A percentile compares a stretch with the other conserved stretches of the same genome.
phyloP scores from a whole-genome alignment of 768 basidiomycete species.

The Cystobasidium tubakii region DNA sequence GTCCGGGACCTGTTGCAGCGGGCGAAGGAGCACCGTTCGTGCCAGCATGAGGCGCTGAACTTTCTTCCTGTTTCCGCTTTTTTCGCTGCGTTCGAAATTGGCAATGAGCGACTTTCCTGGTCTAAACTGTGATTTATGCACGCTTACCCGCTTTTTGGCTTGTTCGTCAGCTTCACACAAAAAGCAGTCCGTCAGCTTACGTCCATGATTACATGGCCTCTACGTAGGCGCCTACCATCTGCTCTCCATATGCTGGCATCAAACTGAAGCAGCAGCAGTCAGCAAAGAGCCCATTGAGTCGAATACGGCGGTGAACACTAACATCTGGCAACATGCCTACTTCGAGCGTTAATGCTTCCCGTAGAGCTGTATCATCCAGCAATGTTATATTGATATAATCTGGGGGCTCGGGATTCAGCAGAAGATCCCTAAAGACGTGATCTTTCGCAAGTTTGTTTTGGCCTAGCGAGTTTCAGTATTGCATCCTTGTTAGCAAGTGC shows the following conservation, averaged over 20 bases:
- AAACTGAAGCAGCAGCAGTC: slow-evolving; percentile 36
- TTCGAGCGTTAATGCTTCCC: slow-evolving; percentile 42
- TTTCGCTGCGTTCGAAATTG: slow-evolving; percentile 23
- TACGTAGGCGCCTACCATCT: slow-evolving; percentile 3
- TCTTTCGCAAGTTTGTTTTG: slow-evolving; percentile 38
- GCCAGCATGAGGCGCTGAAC: background rate
- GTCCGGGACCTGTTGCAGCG: slow-evolving; percentile 5
- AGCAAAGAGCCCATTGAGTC: background rate
- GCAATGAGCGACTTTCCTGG: too few species aligned
- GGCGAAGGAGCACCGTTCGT: slow-evolving; percentile 17
- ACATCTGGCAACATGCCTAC: slow-evolving; percentile 42
- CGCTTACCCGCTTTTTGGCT: slow-evolving; percentile 23
- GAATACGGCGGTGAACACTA: slow-evolving; percentile 20
- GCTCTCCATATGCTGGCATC: background rate
- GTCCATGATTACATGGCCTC: too few species aligned
- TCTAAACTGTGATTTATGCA: too few species aligned
- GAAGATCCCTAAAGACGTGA: slow-evolving; percentile 37
- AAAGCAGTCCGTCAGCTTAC: background rate
- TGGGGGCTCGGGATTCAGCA: slow-evolving; percentile 44
- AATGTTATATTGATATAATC: slow-evolving; percentile 34
- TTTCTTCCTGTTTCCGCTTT: slow-evolving; percentile 37
- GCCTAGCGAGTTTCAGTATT: slow-evolving; percentile 30
- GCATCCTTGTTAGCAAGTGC: background rate
- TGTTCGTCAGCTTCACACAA: slow-evolving; percentile 12
- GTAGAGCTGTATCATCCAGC: slow-evolving; percentile 38